These are phyloP conservation scores for Solanum verrucosum DNA, from an alignment of 257 asterid species.

Conservation along the genomic window DNA sequence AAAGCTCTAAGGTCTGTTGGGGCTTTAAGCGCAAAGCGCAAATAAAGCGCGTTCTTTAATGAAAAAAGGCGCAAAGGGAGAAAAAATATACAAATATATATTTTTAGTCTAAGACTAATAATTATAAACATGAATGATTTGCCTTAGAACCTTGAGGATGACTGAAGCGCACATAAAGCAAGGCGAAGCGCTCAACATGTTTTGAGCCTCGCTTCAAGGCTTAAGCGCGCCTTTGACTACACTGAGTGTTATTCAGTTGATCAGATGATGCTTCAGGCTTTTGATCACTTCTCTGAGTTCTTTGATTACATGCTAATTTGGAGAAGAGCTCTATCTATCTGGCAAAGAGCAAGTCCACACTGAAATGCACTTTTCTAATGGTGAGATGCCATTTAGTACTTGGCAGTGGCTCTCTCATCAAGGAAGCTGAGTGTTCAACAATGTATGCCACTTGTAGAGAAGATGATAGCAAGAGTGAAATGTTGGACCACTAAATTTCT, in stretches of 20 bases:
- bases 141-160: background rate
- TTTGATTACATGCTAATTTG: background rate
- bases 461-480: background rate
- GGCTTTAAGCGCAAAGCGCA: background rate
- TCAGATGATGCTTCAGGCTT: background rate
- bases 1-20: background rate
- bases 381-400: background rate
- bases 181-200: too few relatives aligned
- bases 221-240: too few relatives aligned
- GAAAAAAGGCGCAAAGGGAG: background rate
- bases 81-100: background rate
- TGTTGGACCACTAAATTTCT: background rate
- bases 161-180: too few relatives aligned
- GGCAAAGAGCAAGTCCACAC: background rate
- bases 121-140: background rate
- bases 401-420: background rate
- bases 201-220: too few relatives aligned
- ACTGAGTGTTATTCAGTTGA: background rate
- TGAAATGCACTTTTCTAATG: background rate
- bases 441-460: background rate
- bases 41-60: background rate
- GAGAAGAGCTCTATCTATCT: background rate
- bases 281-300: background rate
- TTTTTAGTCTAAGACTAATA: background rate
- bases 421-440: background rate